These are phyloP conservation scores for Rostrohypoxylon terebratum DNA, from an alignment of 495 filamentous ascomycete genomes.

Conservation along the genomic window DNA sequence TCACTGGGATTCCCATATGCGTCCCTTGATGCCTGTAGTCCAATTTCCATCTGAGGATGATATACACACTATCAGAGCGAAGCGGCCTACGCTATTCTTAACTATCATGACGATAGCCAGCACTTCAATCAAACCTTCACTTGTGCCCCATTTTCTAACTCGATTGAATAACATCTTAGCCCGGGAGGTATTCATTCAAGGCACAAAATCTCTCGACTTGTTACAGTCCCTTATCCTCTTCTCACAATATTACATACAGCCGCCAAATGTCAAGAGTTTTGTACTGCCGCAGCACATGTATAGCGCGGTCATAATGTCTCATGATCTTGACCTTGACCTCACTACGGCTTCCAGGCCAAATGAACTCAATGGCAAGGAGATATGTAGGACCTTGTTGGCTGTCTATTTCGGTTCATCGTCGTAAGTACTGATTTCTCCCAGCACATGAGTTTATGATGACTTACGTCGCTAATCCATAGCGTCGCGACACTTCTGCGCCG, in stretches of 20 bases:
- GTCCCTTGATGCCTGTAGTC: constrained; percentile 38
- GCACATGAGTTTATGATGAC: background rate
- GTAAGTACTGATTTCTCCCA: constrained; percentile 14
- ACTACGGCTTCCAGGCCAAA: background rate
- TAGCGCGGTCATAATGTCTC: constrained; percentile 40
- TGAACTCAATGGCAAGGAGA: constrained; percentile 6
- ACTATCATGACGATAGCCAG: constrained; percentile 39
- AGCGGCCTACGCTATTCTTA: constrained; percentile 37
- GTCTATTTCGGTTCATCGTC: constrained; percentile 41
- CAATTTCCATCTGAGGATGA: constrained; percentile 25
- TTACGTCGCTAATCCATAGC: constrained; percentile 5
- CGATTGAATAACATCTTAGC: constrained; percentile 35
- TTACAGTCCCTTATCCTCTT: constrained; percentile 37
- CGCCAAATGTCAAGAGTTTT: constrained; percentile 29
- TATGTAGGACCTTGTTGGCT: constrained; percentile 30
- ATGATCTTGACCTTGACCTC: constrained; percentile 35
- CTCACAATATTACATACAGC: constrained; percentile 43
- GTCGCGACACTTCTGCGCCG: constrained; percentile 33
- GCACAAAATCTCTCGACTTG: constrained; percentile 35
- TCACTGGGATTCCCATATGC: constrained; percentile 37
- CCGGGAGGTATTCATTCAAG: constrained; percentile 40
- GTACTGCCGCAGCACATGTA: constrained; percentile 41
- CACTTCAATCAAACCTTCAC: constrained; percentile 24
- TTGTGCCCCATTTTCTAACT: constrained; percentile 24
- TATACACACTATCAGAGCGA: constrained; percentile 17